Evolutionary conservation across 495 filamentous ascomycete genomes (phyloP).

Genomic region (Elaphomyces granulatus): DNA sequence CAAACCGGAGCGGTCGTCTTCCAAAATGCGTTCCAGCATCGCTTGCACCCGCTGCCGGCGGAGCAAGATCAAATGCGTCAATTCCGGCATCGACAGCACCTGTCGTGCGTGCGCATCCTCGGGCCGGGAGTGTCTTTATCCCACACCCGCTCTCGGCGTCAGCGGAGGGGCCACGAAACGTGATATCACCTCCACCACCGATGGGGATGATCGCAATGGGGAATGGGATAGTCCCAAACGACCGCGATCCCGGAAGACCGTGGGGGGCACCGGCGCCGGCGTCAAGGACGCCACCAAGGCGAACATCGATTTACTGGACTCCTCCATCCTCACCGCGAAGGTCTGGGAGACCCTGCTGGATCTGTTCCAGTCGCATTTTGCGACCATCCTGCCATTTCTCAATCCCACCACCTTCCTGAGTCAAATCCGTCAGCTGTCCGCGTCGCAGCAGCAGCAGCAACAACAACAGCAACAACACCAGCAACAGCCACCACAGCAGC

Average conservation of each 20-base stretch:
- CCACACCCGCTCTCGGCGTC: conserved; percentile 43
- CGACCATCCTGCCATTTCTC: conserved; percentile 69
- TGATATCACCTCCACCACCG: conserved; percentile 32
- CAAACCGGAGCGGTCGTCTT: background rate
- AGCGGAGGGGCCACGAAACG: conserved; percentile 42
- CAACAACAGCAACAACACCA: too few relatives aligned
- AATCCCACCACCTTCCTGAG: conserved; percentile 59
- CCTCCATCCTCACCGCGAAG: conserved; percentile 48
- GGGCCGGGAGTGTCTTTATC: conserved; percentile 66
- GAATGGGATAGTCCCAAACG: conserved; percentile 46
- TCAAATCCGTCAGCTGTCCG: conserved; percentile 36
- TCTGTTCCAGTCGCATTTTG: conserved; percentile 70
- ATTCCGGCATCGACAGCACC: conserved; percentile 55
- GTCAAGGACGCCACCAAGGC: conserved; percentile 23
- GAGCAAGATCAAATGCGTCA: conserved; percentile 77
- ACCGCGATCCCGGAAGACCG: conserved; percentile 38
- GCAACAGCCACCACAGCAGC: conserved; percentile 10
- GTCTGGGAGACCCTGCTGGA: conserved; percentile 60
- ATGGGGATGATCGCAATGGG: conserved; percentile 43
- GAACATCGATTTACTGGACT: conserved; percentile 26
- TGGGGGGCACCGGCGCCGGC: conserved; percentile 16
- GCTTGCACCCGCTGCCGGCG: conserved; percentile 66
- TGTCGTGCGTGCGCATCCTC: conserved; percentile 67
- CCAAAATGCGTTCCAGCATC: conserved; percentile 60
- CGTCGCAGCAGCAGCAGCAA: too few relatives aligned